Percentiles rank a stretch among this genome's conserved stretches.
Evolutionary conservation across 2,329 filamentous ascomycete species (phyloP).

Genomic region (Colletotrichum chlorophyti): DNA sequence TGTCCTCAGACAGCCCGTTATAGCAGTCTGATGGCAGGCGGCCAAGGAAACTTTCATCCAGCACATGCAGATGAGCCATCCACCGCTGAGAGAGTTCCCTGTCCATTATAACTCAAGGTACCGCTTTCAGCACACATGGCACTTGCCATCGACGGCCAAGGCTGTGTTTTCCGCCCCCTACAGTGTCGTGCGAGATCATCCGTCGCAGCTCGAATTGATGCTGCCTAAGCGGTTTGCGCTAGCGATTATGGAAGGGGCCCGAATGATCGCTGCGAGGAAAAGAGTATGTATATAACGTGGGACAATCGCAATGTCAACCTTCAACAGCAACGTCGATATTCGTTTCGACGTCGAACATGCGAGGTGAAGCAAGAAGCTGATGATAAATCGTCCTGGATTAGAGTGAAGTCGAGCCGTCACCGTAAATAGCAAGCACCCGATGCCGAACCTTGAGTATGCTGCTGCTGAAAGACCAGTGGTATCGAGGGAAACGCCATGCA

Average conservation of each 20-base stretch:
- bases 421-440: conserved; percentile 27
- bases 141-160: background rate
- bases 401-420: conserved; percentile 15
- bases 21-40: background rate
- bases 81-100: no score
- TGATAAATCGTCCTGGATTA: conserved; percentile 11
- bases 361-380: background rate
- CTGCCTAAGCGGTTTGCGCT: no score
- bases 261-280: background rate
- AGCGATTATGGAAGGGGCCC: no score
- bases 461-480: conserved; percentile 42
- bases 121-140: no score
- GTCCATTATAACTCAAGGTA: no score
- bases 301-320: background rate
- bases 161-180: background rate
- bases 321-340: background rate
- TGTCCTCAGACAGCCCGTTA: background rate
- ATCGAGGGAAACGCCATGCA: conserved; percentile 51
- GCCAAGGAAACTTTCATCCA: no score
- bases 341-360: background rate
- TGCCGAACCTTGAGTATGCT: conserved; percentile 28
- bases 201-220: background rate
- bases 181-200: background rate
- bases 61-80: no score
- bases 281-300: background rate